phyloP scores from a whole-genome alignment of 2,329 filamentous ascomycete genomes.

The Colletotrichum sp. region DNA sequence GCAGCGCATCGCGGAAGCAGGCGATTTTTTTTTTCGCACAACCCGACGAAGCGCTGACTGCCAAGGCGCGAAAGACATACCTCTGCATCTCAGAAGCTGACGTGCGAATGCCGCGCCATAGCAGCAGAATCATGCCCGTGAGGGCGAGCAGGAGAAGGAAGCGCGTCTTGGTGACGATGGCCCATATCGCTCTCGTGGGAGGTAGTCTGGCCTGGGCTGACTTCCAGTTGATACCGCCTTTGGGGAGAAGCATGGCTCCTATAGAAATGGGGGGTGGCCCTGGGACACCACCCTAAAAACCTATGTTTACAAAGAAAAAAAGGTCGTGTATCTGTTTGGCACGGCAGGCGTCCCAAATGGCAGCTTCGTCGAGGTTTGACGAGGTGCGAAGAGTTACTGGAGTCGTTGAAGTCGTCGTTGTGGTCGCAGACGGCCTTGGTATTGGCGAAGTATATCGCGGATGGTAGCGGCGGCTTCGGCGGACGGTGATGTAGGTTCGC shows the following conservation, averaged over 20 bases:
- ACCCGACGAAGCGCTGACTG: neutral
- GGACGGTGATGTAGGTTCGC: neutral
- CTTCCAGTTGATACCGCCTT: constrained; percentile 92
- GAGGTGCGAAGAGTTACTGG: neutral
- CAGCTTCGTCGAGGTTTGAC: neutral
- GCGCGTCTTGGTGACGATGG: constrained; percentile 76
- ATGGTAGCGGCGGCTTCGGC: neutral
- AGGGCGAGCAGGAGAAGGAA: constrained; percentile 78
- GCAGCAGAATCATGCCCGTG: constrained; percentile 72
- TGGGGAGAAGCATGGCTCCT: constrained; percentile 80
- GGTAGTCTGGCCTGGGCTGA: constrained; percentile 81
- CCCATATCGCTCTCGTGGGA: constrained; percentile 73
- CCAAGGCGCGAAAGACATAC: constrained; percentile 53
- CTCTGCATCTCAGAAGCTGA: constrained; percentile 90
- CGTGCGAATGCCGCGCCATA: constrained; percentile 86
- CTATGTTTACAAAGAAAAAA: constrained; percentile 9
- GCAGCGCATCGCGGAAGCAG: neutral
- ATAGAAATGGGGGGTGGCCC: constrained; percentile 34
- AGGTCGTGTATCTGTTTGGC: neutral
- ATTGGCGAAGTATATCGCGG: neutral
- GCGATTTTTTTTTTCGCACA: neutral
- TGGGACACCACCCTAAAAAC: constrained; percentile 41
- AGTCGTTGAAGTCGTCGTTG: neutral
- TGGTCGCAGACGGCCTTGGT: neutral
- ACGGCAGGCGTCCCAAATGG: neutral